These are phyloP conservation scores for Ormosia semicastrata DNA, from an alignment of 306 rosid genomes.

Conservation along the genomic window DNA sequence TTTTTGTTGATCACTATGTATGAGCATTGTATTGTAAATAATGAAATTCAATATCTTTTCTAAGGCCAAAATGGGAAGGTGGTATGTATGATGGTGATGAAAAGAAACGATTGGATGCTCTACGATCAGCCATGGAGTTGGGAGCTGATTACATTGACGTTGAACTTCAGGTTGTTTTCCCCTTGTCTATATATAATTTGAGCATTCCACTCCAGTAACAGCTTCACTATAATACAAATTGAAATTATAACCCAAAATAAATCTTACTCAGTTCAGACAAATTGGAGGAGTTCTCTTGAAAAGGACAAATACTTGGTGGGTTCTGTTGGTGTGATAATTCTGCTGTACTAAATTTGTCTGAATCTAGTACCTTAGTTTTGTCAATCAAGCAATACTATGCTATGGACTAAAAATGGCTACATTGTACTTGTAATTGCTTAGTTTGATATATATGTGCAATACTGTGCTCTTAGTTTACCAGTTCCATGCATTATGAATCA, in stretches of 20 bases:
- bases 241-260: neutral
- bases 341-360: neutral
- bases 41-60: neutral
- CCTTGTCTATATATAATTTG: neutral
- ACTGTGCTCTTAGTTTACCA: neutral
- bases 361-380: neutral
- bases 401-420: neutral
- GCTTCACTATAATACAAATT: neutral
- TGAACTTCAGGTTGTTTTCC: constrained; percentile 71
- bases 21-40: neutral
- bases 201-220: constrained; percentile 6
- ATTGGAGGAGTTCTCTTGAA: neutral
- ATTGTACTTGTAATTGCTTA: neutral
- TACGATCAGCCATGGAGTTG: constrained; percentile 68
- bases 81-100: constrained; percentile 88
- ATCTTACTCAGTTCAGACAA: neutral
- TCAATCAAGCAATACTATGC: neutral
- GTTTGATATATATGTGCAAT: neutral
- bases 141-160: constrained; percentile 89
- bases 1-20: neutral
- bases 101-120: constrained; percentile 58
- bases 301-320: neutral
- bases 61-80: constrained; percentile 88
- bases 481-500: constrained; percentile 4
- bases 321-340: constrained; percentile 18